Evolutionary conservation across 2,329 filamentous ascomycete genomes (phyloP), one percentile per base, ranked within the genome.

Genomic region (Phyllosticta ampelicida): DNA sequence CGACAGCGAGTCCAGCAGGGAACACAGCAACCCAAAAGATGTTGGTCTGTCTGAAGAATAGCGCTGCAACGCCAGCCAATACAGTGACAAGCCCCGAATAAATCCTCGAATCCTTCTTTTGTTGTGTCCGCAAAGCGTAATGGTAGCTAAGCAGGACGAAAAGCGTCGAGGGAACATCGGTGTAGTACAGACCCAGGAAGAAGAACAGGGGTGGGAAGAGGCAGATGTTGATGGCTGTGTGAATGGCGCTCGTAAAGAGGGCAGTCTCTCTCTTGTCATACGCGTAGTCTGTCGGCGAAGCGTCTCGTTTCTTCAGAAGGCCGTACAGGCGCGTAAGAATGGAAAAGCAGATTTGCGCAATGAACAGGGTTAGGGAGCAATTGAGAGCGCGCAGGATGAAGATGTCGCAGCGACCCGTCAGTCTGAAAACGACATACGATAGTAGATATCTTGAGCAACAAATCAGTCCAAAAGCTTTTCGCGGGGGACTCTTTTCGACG

Each of bases 111-210:
- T 59, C 26, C 58, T 48, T 59, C 62, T 62, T 44, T 54, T 61
- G 44, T 61, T 60, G 49, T 61, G 60, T 21, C 64, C 65, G 52
- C 70, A 72, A 55, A 74, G 67, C 26, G 79, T 64, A 53, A 76
- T 74, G 64, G 67, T 91, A 94, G 0, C 84, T 82, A 1, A 83
- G 69, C 9, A 96, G 74, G 0, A 96, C 89, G 1, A 84, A 79
- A 8, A 88, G 76, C 0, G 90, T 88, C 0, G 92, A 95, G 54
- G 88, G 78, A 2, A 96, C 81, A 70, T 99, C 94, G 0, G 94
- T 99, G 71, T 99, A 99, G 71, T 95, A 99, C 8, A 99, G 77
- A 0, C 84, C 90, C 0, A 90, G 94, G 72, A 99, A 99, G 79
- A 99, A 99, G 78, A 96, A 96, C 0, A 99, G 71, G 0, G 91